Base-by-base conservation (phyloP, 805 yeast species). In the Schwanniomyces occidentalis region DNA sequence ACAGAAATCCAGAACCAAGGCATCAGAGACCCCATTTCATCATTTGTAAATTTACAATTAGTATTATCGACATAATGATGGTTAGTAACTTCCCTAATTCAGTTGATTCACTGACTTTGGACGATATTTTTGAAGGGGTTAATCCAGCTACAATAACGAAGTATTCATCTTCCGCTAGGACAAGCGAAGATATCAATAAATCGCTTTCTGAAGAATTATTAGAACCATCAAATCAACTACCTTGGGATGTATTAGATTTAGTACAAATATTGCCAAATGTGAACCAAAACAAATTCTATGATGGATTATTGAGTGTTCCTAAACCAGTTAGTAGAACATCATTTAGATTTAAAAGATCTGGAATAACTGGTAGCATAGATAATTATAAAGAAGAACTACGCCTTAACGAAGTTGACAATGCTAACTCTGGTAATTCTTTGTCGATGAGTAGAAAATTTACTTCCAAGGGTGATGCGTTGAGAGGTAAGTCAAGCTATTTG, bases 401-500 rank as follows among this genome's bases (percentile, higher is more conserved):
- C 5, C 37, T 58, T 8, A 54, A 56, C 9, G 68, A 59, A 17
- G 73, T 77, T 12, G 81, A 82, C 38, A 62, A 62, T 35, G 78
- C 81, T 6, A 76, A 76, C 27, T 76, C 89, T 10, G 71, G 81
- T 8, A 82, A 80, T 40, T 84, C 95, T 0, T 65, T 89, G 29
- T 82, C 95, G 1, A 56, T 89, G 38, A 78, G 76, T 19, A 71
- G 99, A 43, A 75, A 80, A 34, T 75, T 79, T 42, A 78, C 80
- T 10, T 70, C 83, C 5, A 77, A 76, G 44, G 66, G 66, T n/a
- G 82, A 78, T 25, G 65, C 80, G 2, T 62, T 87, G 3, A 66
- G 71, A 30, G 98, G 98, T 0, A 69, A 78, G 3, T 71, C 95
- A 0, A 74, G 79, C 13, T 85, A 75, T 49, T 61, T 91, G 50